Percentiles rank a stretch among this genome's conserved stretches.
These are phyloP conservation scores for Amauroascus niger DNA, from an alignment of 2,329 filamentous ascomycete genomes.

Conservation along the genomic window DNA sequence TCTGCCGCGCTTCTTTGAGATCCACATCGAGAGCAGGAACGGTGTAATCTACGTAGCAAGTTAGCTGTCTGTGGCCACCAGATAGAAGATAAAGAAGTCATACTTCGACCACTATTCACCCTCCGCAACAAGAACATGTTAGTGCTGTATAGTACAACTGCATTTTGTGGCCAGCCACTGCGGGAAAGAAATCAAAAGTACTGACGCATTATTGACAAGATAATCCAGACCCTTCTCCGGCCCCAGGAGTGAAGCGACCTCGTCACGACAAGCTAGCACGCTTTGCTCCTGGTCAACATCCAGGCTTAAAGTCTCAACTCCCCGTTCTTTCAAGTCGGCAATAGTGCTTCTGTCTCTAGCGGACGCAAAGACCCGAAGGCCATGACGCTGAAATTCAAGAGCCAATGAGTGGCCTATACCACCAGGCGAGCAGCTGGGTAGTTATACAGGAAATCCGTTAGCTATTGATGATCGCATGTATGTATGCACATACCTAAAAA, in stretches of 20 bases:
- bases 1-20: conserved; percentile 37
- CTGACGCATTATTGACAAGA: conserved; percentile 50
- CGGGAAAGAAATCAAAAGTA: conserved; percentile 6
- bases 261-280: conserved; percentile 39
- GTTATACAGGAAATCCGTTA: not conserved
- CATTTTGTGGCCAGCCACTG: not conserved
- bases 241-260: conserved; percentile 39
- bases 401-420: conserved; percentile 52
- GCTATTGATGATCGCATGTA: too few relatives aligned
- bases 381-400: conserved; percentile 45
- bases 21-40: conserved; percentile 49
- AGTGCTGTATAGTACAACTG: not conserved
- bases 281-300: conserved; percentile 45
- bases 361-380: conserved; percentile 50
- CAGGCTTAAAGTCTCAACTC: conserved; percentile 47
- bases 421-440: conserved; percentile 41
- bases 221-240: conserved; percentile 43
- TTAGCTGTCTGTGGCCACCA: not conserved
- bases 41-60: conserved; percentile 39
- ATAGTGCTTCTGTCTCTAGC: conserved; percentile 45
- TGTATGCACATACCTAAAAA: too few relatives aligned
- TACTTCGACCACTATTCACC: conserved; percentile 14
- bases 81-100: not conserved
- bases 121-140: not conserved
- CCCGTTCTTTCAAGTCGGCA: conserved; percentile 40